Base-by-base conservation (phyloP, 2,329 filamentous ascomycete genomes). In the Verruconis gallopava region DNA sequence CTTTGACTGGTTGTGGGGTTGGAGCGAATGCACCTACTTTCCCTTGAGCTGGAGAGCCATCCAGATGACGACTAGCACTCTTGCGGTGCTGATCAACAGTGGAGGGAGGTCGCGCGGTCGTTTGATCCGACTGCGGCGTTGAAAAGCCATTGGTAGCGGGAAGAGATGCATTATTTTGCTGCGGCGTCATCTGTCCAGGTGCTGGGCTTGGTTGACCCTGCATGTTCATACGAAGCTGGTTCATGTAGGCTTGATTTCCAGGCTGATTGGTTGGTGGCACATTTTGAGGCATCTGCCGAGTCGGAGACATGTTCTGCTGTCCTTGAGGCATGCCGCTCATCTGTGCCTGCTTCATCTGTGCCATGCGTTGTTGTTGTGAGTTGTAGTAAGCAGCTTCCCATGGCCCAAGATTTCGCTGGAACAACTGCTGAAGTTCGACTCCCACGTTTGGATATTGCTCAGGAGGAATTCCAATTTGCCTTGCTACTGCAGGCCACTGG, bases 401-500 rank as follows among this genome's bases (percentile, higher is more conserved):
- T 21, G 78, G 73, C 19, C 73, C 64, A 4, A 95, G 63, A 49
- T 88, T 86, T 25, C 74, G 71, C 51, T 86, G 79, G 58, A 91
- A 93, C 4, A 84, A 71, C 20, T 72, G 69, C 51, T 78, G 67
- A 45, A 95, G 59, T 50, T 91, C 78, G 44, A 74, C 71, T 2
- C 76, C 69, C 0, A 83, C 85, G 6, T 68, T 72, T 1, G 79
- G 80, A 42, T 61, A 65, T 44, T 66, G 62, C 14, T 57, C 56
- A 38, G 56, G 57, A 9, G 55, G 49, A 33, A 66, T 63, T n/a
- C 60, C 56, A 48, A 69, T 51, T 47, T 60, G 58, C 18, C 76
- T 50, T 1, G 84, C 79, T 42, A 95, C 68, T 38, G 77, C 72
- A 1, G 69, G 67, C 91, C 91, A 96, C 44, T 71, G 69, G 48